These are phyloP conservation scores for Candida tibetensis DNA, from an alignment of 805 yeast species.

Conservation along the genomic window DNA sequence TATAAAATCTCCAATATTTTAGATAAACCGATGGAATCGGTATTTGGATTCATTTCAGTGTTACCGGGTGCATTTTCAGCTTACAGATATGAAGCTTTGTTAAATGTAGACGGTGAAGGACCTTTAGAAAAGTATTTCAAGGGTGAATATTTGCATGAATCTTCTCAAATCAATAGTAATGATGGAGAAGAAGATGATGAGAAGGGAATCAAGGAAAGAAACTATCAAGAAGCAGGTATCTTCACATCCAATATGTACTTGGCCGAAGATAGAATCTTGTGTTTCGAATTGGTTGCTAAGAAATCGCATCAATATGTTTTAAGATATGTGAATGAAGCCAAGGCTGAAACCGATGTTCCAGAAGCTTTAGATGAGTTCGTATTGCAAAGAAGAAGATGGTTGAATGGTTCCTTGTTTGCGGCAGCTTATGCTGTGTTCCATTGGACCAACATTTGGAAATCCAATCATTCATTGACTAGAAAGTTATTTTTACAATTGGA, in stretches of 20 bases:
- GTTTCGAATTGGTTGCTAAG: constrained; percentile 95
- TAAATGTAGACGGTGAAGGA: constrained; percentile 68
- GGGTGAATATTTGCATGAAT: constrained; percentile 79
- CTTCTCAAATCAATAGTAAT: constrained; percentile 40
- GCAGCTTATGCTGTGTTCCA: constrained; percentile 86
- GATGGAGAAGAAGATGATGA: constrained; percentile 39
- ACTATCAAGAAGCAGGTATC: constrained; percentile 55
- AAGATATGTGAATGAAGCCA: constrained; percentile 87
- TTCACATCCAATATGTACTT: constrained; percentile 95
- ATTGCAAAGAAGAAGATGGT: constrained; percentile 96
- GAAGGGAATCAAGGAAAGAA: constrained; percentile 35
- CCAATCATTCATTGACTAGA: constrained; percentile 79
- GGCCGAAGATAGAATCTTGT: constrained; percentile 93
- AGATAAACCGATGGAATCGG: constrained; percentile 94
- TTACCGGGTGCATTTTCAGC: constrained; percentile 98
- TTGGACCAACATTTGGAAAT: constrained; percentile 83
- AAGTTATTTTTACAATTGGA: constrained; percentile 82
- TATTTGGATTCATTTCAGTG: constrained; percentile 91
- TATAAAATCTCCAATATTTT: constrained; percentile 92
- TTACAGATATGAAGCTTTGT: constrained; percentile 78
- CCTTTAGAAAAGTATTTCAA: constrained; percentile 89
- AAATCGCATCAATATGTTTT: constrained; percentile 80
- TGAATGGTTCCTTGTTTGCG: constrained; percentile 96
- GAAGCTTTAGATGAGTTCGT: constrained; percentile 92
- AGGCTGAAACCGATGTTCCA: constrained; percentile 97